Base-by-base conservation (phyloP, 176 grass and related monocot species). In the Hordeum vulgare region DNA sequence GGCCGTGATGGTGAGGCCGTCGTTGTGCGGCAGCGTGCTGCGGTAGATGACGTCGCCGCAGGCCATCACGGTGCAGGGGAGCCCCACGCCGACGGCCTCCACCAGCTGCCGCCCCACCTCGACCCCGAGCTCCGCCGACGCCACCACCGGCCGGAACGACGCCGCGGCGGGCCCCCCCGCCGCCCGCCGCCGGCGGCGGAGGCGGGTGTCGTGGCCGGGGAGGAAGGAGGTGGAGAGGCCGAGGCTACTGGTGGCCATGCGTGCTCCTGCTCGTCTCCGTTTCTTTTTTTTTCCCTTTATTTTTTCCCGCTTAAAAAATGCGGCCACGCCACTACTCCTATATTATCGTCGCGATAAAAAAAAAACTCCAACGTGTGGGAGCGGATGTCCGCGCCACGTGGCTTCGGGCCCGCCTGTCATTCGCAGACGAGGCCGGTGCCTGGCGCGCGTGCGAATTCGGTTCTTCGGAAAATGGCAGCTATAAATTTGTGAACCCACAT, bases 31-130 rank as follows among this genome's bases (percentile, higher is more conserved):
- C 14, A 99, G 93, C 59, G 96, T 99, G 83, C 96, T 99, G 60
- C 93, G 90, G 89, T 99, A 99, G 83, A 99, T 99, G 82, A 96
- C 89, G 86, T 99, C 96, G 37, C 96, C 96, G 85, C 93, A 99
- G 41, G 89, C 69, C 96, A 99, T 99, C 18, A 99, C 96, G 78
- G 96, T 99, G 87, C 96, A 99, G 41, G 96, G 96, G 2, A 99
- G 93, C 64, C 96, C 96, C 47, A 99, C 93, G 26, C 96, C 96
- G 14, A 99, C 96, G 24, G 91, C 96, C 84, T 94, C 83, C 78
- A 96, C 91, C 76, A 96, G 87, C 35, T 96, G 85, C 74, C 81
- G 82, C 73, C 91, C 85, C 45, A 91, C 26, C 73, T 72, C 90
- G 64, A 72, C 84, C 36, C 83, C 72, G 37, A 89, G 76, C 61